phyloP scores from a whole-genome alignment of 1,139 yeast genomes.

The Pichia sp. region DNA sequence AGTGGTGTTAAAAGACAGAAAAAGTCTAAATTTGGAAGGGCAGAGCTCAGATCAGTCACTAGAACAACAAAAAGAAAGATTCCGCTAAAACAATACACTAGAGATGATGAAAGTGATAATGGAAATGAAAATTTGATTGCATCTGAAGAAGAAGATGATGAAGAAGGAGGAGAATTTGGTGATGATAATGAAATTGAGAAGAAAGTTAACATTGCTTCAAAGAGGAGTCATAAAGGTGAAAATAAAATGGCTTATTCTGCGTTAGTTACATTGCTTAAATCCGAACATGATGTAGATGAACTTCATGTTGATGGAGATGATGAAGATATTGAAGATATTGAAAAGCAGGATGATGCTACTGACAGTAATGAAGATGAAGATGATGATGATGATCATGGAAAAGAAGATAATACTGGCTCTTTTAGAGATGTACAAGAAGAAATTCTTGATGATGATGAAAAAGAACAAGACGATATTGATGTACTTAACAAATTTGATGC shows the following conservation, averaged over 20 bases:
- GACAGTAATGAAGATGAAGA: conserved; percentile 32
- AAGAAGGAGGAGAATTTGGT: conserved; percentile 15
- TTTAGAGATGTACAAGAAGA: conserved; percentile 26
- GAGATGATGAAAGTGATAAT: conserved; percentile 18
- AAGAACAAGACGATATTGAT: conserved; percentile 29
- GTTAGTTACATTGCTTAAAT: conserved; percentile 58
- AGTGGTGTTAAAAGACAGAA: conserved; percentile 13
- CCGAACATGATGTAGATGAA: conserved; percentile 40
- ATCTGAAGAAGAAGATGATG: conserved; percentile 18
- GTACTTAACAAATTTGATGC: conserved; percentile 44
- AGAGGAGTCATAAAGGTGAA: conserved; percentile 30
- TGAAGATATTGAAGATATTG: conserved; percentile 30
- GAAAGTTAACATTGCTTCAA: conserved; percentile 13
- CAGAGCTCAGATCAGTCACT: conserved; percentile 50
- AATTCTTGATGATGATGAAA: conserved; percentile 30
- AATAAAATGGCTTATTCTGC: conserved; percentile 61
- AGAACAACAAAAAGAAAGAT: conserved; percentile 34
- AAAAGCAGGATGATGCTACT: conserved; percentile 27
- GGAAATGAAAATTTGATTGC: conserved; percentile 9
- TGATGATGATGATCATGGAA: conserved; percentile 32
- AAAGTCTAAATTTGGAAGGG: conserved; percentile 48
- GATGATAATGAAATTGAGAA: conserved; percentile 16
- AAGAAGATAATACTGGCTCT: conserved; percentile 24
- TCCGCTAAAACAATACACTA: conserved; percentile 8
- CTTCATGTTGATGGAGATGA: conserved; percentile 27